Percentiles rank a stretch among this genome's conserved stretches.
Conservation (phyloP, 768 basidiomycete species). For the Cubamyces lactineus region DNA sequence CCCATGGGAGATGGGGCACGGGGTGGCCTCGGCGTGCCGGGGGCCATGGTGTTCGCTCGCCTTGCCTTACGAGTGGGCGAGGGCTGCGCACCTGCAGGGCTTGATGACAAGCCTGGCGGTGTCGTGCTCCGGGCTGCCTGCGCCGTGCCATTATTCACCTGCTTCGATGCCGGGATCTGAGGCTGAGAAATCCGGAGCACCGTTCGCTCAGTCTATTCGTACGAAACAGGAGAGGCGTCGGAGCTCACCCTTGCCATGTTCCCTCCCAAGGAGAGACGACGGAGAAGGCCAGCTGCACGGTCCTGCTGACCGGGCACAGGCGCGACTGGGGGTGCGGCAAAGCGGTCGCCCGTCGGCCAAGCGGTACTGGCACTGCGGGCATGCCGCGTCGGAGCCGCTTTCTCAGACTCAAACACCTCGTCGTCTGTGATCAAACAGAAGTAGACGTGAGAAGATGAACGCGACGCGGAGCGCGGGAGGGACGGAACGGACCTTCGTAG, state of each 20-base stretch:
- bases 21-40: constrained; percentile 49
- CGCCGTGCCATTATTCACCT: constrained; percentile 5
- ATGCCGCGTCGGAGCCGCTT: constrained; percentile 14
- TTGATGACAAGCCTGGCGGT: constrained; percentile 27
- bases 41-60: constrained; percentile 58
- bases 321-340: constrained; percentile 46
- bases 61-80: constrained; percentile 44
- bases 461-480: neutral
- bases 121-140: constrained; percentile 23
- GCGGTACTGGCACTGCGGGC: constrained; percentile 62
- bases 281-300: constrained; percentile 70
- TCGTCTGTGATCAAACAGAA: constrained; percentile 13
- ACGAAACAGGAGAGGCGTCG: constrained; percentile 2
- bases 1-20: constrained; percentile 86
- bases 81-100: constrained; percentile 2
- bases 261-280: constrained; percentile 72
- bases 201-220: constrained; percentile 32
- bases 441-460: neutral
- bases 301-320: constrained; percentile 57
- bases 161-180: constrained; percentile 21
- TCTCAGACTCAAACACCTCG: constrained; percentile 26
- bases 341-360: constrained; percentile 52
- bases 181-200: constrained; percentile 27
- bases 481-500: constrained; percentile 56
- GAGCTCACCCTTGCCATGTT: constrained; percentile 59